Percentiles rank a stretch among this genome's conserved stretches.
Conservation (phyloP, 352 stramenopile species). For the Pythium biforme region DNA sequence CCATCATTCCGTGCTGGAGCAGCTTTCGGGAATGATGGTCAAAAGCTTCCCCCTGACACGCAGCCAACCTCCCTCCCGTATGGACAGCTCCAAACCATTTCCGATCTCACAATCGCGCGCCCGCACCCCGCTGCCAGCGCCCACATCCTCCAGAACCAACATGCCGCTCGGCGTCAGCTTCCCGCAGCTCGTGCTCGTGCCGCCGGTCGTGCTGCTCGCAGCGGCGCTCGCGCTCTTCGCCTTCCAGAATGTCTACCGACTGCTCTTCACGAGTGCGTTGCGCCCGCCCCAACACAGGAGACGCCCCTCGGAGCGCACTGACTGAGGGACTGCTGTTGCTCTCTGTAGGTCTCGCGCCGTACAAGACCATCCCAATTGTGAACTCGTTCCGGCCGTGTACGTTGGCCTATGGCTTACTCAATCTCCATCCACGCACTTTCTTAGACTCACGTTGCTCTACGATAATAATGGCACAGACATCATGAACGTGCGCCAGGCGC, state of each 20-base stretch:
- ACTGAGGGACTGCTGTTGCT: neutral
- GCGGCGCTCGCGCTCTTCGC: constrained; percentile 72
- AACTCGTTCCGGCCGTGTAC: constrained; percentile 55
- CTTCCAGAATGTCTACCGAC: constrained; percentile 76
- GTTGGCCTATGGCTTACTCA: constrained; percentile 1
- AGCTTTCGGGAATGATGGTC: no score
- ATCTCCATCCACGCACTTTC: neutral
- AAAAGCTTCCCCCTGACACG: no score
- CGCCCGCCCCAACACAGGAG: neutral
- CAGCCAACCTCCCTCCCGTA: no score
- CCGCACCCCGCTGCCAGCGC: neutral
- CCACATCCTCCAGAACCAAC: neutral
- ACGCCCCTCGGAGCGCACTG: neutral
- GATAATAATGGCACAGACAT: constrained; percentile 36
- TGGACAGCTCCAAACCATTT: neutral
- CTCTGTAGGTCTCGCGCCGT: constrained; percentile 50
- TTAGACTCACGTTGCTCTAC: no score
- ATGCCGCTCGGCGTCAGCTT: constrained; percentile 36
- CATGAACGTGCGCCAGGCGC: constrained; percentile 60
- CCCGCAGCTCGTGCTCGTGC: constrained; percentile 67
- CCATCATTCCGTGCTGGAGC: neutral
- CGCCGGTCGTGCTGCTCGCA: constrained; percentile 63
- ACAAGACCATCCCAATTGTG: constrained; percentile 69
- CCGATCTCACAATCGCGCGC: neutral
- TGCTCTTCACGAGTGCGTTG: constrained; percentile 56